Evolutionary conservation across 306 rosid species (phyloP).

Genomic region (Cajanus cajan): DNA sequence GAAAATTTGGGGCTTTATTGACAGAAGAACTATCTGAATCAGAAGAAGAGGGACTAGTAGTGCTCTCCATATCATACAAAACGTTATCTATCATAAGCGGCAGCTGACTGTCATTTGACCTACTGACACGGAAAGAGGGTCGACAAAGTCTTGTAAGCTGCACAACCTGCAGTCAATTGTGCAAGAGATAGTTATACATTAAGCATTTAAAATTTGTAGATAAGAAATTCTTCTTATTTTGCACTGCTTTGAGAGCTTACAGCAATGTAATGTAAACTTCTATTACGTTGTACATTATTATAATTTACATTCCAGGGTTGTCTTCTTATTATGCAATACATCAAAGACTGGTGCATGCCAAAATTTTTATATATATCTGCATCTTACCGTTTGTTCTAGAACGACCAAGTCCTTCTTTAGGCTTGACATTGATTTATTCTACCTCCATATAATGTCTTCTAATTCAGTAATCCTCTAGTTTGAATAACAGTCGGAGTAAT

Average conservation of each 20-base stretch:
- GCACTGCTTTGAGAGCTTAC: background rate
- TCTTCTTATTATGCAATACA: background rate
- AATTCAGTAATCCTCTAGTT: conserved; percentile 70
- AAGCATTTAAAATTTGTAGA: conserved; percentile 5
- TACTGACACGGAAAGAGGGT: conserved; percentile 54
- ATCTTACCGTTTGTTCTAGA: conserved; percentile 77
- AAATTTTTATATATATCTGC: background rate
- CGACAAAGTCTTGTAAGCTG: conserved; percentile 75
- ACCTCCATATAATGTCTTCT: conserved; percentile 72
- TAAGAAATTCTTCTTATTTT: background rate
- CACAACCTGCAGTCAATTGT: conserved; percentile 57
- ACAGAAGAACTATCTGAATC: conserved; percentile 68
- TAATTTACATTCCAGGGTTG: background rate
- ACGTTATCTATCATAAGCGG: conserved; percentile 75
- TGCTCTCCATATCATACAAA: conserved; percentile 81
- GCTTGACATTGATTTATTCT: conserved; percentile 63
- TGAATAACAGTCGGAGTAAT: background rate
- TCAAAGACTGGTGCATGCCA: background rate
- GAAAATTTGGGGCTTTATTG: too few relatives aligned
- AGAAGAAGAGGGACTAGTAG: conserved; percentile 76
- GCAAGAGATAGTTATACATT: background rate
- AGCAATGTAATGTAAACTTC: background rate
- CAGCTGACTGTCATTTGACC: conserved; percentile 12
- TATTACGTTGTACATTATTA: background rate
- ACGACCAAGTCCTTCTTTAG: conserved; percentile 80